Conservation (phyloP, 305 asterid species). For the Coffea humblotiana region DNA sequence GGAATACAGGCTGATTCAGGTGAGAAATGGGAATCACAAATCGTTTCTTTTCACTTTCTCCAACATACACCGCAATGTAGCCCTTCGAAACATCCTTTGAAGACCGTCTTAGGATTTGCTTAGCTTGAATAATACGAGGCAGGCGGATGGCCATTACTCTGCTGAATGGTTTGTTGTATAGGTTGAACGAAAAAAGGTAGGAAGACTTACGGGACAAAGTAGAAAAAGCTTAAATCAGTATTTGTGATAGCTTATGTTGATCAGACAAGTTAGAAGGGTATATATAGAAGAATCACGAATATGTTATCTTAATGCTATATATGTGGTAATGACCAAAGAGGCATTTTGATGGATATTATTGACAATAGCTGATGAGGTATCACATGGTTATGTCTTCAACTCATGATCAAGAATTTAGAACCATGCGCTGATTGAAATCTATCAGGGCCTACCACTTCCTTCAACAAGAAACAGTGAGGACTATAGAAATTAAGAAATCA, state of each 20-base stretch:
- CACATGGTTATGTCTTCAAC: constrained; percentile 10
- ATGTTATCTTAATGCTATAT: background rate
- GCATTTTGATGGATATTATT: background rate
- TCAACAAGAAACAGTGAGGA: background rate
- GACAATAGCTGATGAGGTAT: background rate
- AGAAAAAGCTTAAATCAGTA: background rate
- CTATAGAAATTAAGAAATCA: background rate
- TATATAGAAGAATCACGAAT: background rate
- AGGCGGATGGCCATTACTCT: constrained; percentile 14
- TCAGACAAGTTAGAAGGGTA: background rate
- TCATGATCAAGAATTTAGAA: background rate
- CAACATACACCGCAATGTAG: constrained; percentile 21
- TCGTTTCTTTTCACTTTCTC: constrained; percentile 17
- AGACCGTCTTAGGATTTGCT: too few species aligned
- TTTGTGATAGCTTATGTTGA: too few species aligned
- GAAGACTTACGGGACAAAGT: background rate
- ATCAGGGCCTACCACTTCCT: background rate
- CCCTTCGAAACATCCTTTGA: too few species aligned
- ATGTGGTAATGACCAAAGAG: background rate
- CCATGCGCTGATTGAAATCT: background rate
- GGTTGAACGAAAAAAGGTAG: background rate
- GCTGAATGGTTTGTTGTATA: background rate
- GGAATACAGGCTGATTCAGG: background rate
- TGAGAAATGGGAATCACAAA: constrained; percentile 20
- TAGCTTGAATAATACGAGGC: too few species aligned